A percentile compares a stretch with the other conserved stretches of the same genome.
Evolutionary conservation across 75 land plant genomes (phyloP).

Genomic region (Sequoia sempervirens): DNA sequence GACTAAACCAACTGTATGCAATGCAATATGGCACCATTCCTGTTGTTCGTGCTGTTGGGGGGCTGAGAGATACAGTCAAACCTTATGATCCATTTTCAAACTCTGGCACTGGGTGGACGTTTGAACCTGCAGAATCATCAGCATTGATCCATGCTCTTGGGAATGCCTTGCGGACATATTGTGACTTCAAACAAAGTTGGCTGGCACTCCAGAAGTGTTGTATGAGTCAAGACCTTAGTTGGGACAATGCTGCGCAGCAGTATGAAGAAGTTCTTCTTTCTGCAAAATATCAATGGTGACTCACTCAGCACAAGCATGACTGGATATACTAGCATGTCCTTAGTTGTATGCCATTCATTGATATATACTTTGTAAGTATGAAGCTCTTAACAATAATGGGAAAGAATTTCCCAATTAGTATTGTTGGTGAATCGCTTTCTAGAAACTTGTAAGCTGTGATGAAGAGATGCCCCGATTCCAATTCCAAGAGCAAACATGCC

Average conservation of each 20-base stretch:
- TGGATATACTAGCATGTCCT: background rate
- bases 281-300: constrained; percentile 94
- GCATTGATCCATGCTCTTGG: constrained; percentile 75
- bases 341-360: background rate
- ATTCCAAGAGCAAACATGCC: background rate
- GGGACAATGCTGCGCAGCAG: constrained; percentile 85
- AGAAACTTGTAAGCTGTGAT: background rate
- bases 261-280: constrained; percentile 92
- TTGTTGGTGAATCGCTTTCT: background rate
- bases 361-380: background rate
- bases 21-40: constrained; percentile 91
- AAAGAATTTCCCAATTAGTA: background rate
- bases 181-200: constrained; percentile 84
- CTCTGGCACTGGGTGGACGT: constrained; percentile 87
- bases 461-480: background rate
- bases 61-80: constrained; percentile 79
- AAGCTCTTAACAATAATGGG: background rate
- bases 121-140: constrained; percentile 57
- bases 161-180: constrained; percentile 74
- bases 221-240: constrained; percentile 89
- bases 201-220: constrained; percentile 76
- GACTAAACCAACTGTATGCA: constrained; percentile 88
- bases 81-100: constrained; percentile 73
- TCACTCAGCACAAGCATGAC: background rate
- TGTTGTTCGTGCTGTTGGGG: constrained; percentile 93